A percentile compares a stretch with the other conserved stretches of the same genome.
phyloP scores from a whole-genome alignment of 2,329 filamentous ascomycete genomes.

The Biscogniauxia marginata region DNA sequence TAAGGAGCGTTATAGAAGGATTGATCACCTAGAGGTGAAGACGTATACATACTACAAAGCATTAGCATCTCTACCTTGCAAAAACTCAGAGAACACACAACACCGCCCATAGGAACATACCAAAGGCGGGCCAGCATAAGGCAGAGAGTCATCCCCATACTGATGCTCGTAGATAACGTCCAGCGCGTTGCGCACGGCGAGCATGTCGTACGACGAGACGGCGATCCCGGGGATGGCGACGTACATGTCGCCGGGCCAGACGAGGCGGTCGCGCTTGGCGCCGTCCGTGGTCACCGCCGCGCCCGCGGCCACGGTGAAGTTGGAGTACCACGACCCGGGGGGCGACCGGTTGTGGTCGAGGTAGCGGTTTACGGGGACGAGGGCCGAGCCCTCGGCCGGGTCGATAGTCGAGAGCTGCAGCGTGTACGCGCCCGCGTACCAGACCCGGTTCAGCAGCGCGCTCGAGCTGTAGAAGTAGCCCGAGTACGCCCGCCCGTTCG shows the following conservation, averaged over 20 bases:
- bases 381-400: slow-evolving; percentile 17
- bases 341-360: slow-evolving; percentile 14
- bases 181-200: slow-evolving; percentile 48
- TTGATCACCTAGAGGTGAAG: too few relatives aligned
- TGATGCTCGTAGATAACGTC: slow-evolving; percentile 48
- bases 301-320: slow-evolving; percentile 34
- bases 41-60: background rate
- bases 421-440: slow-evolving; percentile 51
- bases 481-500: slow-evolving; percentile 49
- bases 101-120: too few relatives aligned
- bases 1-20: background rate
- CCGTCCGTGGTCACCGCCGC: slow-evolving; percentile 46
- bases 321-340: slow-evolving; percentile 31
- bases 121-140: slow-evolving; percentile 48
- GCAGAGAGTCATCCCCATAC: slow-evolving; percentile 43
- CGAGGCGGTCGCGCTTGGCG: slow-evolving; percentile 56
- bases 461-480: slow-evolving; percentile 53
- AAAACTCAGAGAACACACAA: background rate
- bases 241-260: slow-evolving; percentile 63
- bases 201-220: slow-evolving; percentile 53
- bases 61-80: slow-evolving; percentile 22
- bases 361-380: slow-evolving; percentile 13
- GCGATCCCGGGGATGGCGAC: slow-evolving; percentile 54
- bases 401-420: slow-evolving; percentile 35
- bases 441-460: slow-evolving; percentile 51